A percentile compares a stretch with the other conserved stretches of the same genome.
Conservation (phyloP, 2,329 filamentous ascomycete species). For the Talaromyces sp. region DNA sequence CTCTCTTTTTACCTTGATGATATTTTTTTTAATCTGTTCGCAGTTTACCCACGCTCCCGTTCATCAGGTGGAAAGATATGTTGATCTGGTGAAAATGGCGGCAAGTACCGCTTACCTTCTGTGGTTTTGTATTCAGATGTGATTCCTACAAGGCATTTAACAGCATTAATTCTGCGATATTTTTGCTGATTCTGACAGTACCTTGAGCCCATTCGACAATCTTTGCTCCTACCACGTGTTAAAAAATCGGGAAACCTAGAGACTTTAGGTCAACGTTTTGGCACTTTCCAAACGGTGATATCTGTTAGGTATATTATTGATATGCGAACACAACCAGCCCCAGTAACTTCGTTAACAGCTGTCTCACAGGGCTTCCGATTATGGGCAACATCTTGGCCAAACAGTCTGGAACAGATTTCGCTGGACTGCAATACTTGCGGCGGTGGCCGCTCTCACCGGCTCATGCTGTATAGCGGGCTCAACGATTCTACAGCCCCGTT, state of each 20-base stretch:
- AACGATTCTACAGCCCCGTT: too few species aligned
- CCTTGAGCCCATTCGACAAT: too few species aligned
- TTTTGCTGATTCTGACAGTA: too few species aligned
- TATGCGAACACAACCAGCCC: background rate
- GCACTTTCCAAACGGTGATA: constrained; percentile 22
- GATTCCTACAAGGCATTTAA: too few species aligned
- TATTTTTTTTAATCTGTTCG: background rate
- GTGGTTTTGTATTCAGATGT: too few species aligned
- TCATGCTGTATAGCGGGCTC: too few species aligned
- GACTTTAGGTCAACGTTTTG: constrained; percentile 29
- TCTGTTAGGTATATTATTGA: constrained; percentile 15
- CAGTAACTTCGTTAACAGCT: constrained; percentile 7
- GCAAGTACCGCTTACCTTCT: too few species aligned
- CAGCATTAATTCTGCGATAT: too few species aligned
- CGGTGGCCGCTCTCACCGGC: too few species aligned
- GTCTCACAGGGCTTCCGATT: constrained; percentile 23
- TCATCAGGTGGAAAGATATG: too few species aligned
- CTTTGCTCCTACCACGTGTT: constrained; percentile 24
- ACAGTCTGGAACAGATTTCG: constrained; percentile 16
- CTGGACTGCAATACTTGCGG: constrained; percentile 21
- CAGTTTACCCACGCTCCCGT: too few species aligned
- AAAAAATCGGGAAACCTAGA: constrained; percentile 24
- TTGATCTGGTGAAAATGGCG: background rate
- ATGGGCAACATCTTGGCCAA: constrained; percentile 22
- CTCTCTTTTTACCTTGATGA: background rate